Evolutionary conservation across 495 filamentous ascomycete species (phyloP).

Genomic region (Xylaria scruposa): DNA sequence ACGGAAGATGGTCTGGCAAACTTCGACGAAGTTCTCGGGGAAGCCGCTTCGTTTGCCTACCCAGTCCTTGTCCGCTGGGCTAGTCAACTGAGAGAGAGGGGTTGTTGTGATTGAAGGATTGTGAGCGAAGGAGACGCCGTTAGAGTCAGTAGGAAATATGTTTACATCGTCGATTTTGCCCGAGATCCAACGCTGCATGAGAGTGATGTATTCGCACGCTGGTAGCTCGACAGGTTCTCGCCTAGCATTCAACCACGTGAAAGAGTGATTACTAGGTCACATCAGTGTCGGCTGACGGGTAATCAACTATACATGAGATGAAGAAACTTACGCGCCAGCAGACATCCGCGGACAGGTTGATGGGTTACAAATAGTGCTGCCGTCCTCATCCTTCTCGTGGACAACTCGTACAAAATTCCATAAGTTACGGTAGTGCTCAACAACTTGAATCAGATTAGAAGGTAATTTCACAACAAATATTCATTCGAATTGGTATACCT

Average conservation of each 20-base stretch:
- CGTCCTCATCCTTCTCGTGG: constrained; percentile 76
- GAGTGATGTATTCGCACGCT: constrained; percentile 84
- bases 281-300: constrained; percentile 21
- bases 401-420: constrained; percentile 84
- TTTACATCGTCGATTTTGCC: constrained; percentile 86
- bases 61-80: constrained; percentile 70
- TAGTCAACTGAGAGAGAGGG: constrained; percentile 65
- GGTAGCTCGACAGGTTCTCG: constrained; percentile 72
- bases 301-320: not conserved
- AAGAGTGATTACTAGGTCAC: constrained; percentile 72
- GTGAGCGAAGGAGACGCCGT: constrained; percentile 62
- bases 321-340: constrained; percentile 76
- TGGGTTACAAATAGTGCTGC: constrained; percentile 78
- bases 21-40: constrained; percentile 81
- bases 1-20: constrained; percentile 88
- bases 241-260: constrained; percentile 83
- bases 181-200: constrained; percentile 92
- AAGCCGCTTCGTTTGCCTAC: constrained; percentile 88
- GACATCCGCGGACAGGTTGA: constrained; percentile 88
- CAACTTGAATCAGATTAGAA: constrained; percentile 61
- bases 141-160: constrained; percentile 82
- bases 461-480: not conserved
- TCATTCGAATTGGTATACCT: constrained; percentile 60
- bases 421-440: constrained; percentile 87
- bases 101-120: constrained; percentile 64